Base-by-base conservation (phyloP, 73 alveolate species). In the Paraurostyla sp. region DNA sequence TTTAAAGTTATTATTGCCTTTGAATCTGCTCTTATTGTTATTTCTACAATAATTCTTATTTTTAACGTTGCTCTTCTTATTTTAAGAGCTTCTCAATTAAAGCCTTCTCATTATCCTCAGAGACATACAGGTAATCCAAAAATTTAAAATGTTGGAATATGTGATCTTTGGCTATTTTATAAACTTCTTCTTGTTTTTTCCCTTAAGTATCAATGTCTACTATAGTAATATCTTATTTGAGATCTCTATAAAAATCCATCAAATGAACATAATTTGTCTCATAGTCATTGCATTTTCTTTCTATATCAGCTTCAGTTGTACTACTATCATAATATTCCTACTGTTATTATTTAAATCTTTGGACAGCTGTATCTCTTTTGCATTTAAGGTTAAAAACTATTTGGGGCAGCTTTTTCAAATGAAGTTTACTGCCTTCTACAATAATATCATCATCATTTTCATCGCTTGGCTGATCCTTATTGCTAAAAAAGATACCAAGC, bases 401-500 rank as follows among this genome's bases (percentile, higher is more conserved):
- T 18, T 65, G 32, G 1, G 82, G 82, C 6, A 65, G 38, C 41
- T 65, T 65, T 58, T 65, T 65, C 7, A 65, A 7, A 40, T 65
- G 82, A 38, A 40, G 1, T 38, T 65, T 65, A 2, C 60, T 58
- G 23, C 41, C 4, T 38, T 65, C 60, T 2, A 65, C 42, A 38
- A 65, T 38, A 38, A 65, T 38, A 11, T 58, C 82, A 20, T 65
- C 82, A 1, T 65, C 82, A 35, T 65, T 58, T 13, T 65, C 82
- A 65, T 65, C 36, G 41, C 41, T 58, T 1, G 4, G 23, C 36
- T 65, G 60, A 11, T 85, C 93, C 33, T 76, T 75, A 23, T 27
- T 87, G 48, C 84, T 86, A 49, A 49, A 91, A 40, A 87, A 91
- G 36, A 91, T 29, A 42, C 76, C 35, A 58, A 76, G 45, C 11